Evolutionary conservation across 1,139 yeast genomes (phyloP), one percentile per base, ranked within the genome.

Genomic region (Kazachstania sp.): DNA sequence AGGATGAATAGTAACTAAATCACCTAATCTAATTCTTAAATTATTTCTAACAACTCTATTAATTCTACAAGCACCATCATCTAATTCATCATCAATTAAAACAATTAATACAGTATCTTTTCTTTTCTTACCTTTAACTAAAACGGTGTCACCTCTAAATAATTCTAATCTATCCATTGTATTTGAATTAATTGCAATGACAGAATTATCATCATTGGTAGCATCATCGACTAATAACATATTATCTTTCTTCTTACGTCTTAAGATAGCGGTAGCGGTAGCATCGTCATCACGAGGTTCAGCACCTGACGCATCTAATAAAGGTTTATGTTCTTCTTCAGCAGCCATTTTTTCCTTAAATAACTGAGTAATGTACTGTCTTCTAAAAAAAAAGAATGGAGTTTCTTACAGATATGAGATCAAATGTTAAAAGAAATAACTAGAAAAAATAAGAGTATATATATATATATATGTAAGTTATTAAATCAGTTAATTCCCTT

Each of bases 31-130:
- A 51, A 92, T 94, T 58, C 97, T 79, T 68, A 92, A 76, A 72
- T 92, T 92, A 73, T 86, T 87, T 72, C 99, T 84, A 41, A 92
- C 96, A 60, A 92, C 94, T 67, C 99, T 81, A 73, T 94, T 92
- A 65, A 92, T 73, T 67, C 97, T 78, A 56, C 95, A 95, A 51
- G 87, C 84, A 46, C 98, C 98, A 63, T 90, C 96, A 59, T 86
- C 96, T 75, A 92, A 79, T 61, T 92, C 97, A 64, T 94, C 98
- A 66, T 94, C 98, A 39, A 95, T 92, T 60, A 94, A 76, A 41
- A 90, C 98, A 67, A 92, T 86, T 66, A 94, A 76, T n/a, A 92
- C 97, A 31, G 99, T 92, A 63, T 94, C 98, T 70, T 84, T 90
- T 73, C 98, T 83, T 79, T 87, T 92, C 75, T 94, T 94, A 61